Percentiles rank a stretch among this genome's conserved stretches.
Evolutionary conservation across 768 basidiomycete species (phyloP).

Genomic region (Mycena kentingensis): DNA sequence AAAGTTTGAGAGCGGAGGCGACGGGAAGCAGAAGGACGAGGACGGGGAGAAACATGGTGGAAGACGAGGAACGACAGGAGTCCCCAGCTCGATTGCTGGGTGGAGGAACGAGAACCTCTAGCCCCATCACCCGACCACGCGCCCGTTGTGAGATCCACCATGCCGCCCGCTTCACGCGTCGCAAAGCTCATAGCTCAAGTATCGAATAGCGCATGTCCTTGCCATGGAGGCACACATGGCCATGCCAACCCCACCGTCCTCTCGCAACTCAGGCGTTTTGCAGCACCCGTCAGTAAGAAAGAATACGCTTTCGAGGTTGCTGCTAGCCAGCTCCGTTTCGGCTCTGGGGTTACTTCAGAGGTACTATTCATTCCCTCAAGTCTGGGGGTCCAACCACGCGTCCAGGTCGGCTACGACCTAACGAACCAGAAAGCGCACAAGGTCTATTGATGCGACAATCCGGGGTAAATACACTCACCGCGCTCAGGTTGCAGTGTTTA

Average conservation of each 20-base stretch:
- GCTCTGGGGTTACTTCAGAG: conserved; percentile 86
- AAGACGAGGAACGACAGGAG: conserved; percentile 14
- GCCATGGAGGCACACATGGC: conserved; percentile 64
- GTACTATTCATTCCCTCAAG: conserved; percentile 36
- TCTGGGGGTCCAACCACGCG: too few relatives aligned
- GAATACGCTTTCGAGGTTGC: conserved; percentile 96
- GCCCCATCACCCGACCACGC: conserved; percentile 24
- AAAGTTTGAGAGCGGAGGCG: conserved; percentile 48
- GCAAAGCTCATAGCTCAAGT: conserved; percentile 70
- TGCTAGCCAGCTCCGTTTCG: conserved; percentile 86
- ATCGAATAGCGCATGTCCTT: conserved; percentile 70
- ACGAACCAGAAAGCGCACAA: conserved; percentile 93
- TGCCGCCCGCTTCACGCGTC: too few relatives aligned
- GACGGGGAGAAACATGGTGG: conserved; percentile 23
- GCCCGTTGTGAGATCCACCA: too few relatives aligned
- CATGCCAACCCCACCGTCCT: conserved; percentile 48
- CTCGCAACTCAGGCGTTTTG: conserved; percentile 69
- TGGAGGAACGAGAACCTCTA: not conserved
- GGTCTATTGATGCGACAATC: conserved; percentile 40
- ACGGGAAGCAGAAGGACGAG: conserved; percentile 29
- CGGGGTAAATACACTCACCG: conserved; percentile 2
- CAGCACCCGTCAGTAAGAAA: conserved; percentile 79
- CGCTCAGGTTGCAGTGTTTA: conserved; percentile 86
- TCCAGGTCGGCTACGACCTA: conserved; percentile 55
- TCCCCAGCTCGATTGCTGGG: not conserved